phyloP scores from a whole-genome alignment of 768 basidiomycete species.

The Cystobasidium ongulense region DNA sequence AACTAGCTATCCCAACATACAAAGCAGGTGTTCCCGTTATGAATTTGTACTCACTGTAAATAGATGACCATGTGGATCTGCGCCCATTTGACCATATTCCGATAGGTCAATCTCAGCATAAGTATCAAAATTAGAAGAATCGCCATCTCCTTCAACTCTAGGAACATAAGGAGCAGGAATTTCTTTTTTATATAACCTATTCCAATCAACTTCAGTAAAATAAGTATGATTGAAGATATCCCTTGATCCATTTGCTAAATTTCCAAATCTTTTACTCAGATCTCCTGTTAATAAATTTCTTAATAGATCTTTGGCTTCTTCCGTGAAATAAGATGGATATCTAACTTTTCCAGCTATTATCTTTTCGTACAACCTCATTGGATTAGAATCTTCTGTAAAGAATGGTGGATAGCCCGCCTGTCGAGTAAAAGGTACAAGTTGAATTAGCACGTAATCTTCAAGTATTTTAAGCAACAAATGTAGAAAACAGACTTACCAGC shows the following conservation, averaged over 20 bases:
- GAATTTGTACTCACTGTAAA: constrained; percentile 31
- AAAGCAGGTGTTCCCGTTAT: background rate
- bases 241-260: constrained; percentile 83
- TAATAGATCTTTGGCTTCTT: constrained; percentile 79
- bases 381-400: constrained; percentile 76
- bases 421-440: constrained; percentile 41
- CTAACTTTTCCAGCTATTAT: constrained; percentile 81
- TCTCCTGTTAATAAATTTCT: constrained; percentile 83
- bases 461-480: background rate
- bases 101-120: constrained; percentile 37
- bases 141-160: constrained; percentile 81
- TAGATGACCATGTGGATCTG: constrained; percentile 41
- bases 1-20: background rate
- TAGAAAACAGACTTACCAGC: constrained; percentile 53
- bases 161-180: constrained; percentile 94
- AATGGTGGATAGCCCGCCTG: constrained; percentile 62
- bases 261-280: constrained; percentile 82
- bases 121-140: constrained; percentile 61
- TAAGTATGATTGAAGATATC: constrained; percentile 87
- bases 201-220: constrained; percentile 94
- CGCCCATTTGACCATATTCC: constrained; percentile 39
- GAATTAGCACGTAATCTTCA: background rate
- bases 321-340: constrained; percentile 85
- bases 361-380: constrained; percentile 97
- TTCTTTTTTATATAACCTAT: constrained; percentile 54